Percentiles rank a stretch among this genome's conserved stretches.
Conservation (phyloP, 306 rosid genomes). For the Rubus parviflorus region DNA sequence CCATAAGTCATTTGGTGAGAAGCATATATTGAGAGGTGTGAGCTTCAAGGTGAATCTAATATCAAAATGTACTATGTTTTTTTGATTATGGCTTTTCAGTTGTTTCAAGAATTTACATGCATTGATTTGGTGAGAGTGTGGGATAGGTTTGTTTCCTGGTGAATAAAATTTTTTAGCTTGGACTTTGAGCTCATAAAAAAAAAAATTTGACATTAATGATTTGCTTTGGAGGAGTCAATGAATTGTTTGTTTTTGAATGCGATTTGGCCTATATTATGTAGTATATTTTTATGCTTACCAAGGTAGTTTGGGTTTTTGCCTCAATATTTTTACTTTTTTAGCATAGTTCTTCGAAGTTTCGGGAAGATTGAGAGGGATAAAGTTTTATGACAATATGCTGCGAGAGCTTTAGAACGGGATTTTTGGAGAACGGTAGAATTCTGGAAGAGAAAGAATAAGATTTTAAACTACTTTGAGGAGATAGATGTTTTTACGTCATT, state of each 20-base stretch:
- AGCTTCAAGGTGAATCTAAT: slow-evolving; percentile 86
- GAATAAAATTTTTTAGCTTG: neutral
- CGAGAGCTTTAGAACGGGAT: neutral
- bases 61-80: slow-evolving; percentile 8
- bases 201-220: neutral
- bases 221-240: neutral
- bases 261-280: neutral
- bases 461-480: neutral
- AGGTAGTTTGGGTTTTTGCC: neutral
- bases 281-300: neutral
- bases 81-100: slow-evolving; percentile 2
- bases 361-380: neutral
- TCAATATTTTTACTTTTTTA: neutral
- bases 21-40: slow-evolving; percentile 90
- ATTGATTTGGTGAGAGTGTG: neutral
- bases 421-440: neutral
- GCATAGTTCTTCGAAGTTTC: neutral
- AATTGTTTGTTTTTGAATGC: slow-evolving; percentile 6
- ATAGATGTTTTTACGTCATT: neutral
- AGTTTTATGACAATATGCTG: neutral
- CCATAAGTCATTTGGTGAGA: slow-evolving; percentile 90
- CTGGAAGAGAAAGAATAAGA: neutral
- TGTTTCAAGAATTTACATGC: neutral
- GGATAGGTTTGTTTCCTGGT: neutral
- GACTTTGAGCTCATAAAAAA: neutral